A percentile compares a stretch with the other conserved stretches of the same genome.
These are phyloP conservation scores for Stereocaulon alpinum DNA, from an alignment of 495 filamentous ascomycete genomes.

Conservation along the genomic window DNA sequence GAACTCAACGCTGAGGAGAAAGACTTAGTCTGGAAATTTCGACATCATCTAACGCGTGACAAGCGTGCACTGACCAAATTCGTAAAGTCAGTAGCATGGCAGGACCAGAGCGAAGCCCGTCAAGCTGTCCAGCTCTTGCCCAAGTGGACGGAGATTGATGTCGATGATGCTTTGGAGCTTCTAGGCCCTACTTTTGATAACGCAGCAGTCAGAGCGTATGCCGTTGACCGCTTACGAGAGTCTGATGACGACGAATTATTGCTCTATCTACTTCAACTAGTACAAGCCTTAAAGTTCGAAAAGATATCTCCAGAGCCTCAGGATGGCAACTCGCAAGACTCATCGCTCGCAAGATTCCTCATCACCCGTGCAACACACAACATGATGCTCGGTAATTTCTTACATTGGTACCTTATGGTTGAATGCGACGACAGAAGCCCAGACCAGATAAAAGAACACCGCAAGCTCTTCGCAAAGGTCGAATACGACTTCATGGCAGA, in stretches of 20 bases:
- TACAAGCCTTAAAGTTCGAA: constrained; percentile 95
- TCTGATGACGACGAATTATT: constrained; percentile 89
- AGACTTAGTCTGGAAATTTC: constrained; percentile 92
- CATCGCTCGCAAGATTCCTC: constrained; percentile 81
- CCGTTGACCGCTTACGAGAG: constrained; percentile 82
- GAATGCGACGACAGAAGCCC: constrained; percentile 79
- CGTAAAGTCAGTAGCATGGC: constrained; percentile 93
- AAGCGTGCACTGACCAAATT: constrained; percentile 95
- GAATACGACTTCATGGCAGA: constrained; percentile 94
- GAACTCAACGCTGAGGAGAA: constrained; percentile 81
- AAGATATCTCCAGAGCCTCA: constrained; percentile 48
- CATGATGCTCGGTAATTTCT: constrained; percentile 82
- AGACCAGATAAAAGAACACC: constrained; percentile 58
- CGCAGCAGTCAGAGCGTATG: constrained; percentile 76
- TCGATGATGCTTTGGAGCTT: constrained; percentile 92
- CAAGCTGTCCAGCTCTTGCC: constrained; percentile 83
- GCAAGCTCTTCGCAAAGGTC: constrained; percentile 77
- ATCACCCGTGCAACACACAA: constrained; percentile 77
- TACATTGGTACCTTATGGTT: constrained; percentile 98
- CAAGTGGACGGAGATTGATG: constrained; percentile 95
- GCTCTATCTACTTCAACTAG: constrained; percentile 86
- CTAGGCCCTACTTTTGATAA: constrained; percentile 89
- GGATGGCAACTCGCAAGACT: constrained; percentile 62
- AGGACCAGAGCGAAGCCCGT: constrained; percentile 70
- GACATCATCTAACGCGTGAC: constrained; percentile 84